Percentiles rank a stretch among this genome's conserved stretches.
Evolutionary conservation across 805 yeast genomes (phyloP).

Genomic region (Candida maesae): DNA sequence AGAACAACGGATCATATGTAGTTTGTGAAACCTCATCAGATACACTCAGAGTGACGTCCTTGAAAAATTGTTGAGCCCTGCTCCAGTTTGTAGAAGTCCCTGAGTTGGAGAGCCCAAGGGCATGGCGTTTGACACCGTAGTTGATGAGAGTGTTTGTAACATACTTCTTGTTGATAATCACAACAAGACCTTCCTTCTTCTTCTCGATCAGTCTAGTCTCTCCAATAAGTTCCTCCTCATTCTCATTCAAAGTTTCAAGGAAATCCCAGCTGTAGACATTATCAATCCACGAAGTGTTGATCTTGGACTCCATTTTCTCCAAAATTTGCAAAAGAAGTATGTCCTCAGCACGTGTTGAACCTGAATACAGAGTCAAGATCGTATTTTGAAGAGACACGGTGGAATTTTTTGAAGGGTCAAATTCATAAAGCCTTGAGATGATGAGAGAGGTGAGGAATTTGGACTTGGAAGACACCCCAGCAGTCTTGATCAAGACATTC

Average conservation of each 20-base stretch:
- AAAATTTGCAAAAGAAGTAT: slow-evolving; percentile 54
- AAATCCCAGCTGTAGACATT: slow-evolving; percentile 66
- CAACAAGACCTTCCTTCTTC: slow-evolving; percentile 43
- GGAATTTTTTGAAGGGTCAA: slow-evolving; percentile 44
- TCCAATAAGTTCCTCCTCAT: slow-evolving; percentile 45
- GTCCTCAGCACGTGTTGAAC: slow-evolving; percentile 60
- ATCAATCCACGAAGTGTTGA: slow-evolving; percentile 61
- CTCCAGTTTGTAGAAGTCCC: slow-evolving; percentile 24
- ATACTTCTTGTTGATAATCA: slow-evolving; percentile 47
- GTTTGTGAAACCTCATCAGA: slow-evolving; percentile 26
- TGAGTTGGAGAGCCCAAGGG: slow-evolving; percentile 26
- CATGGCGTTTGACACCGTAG: slow-evolving; percentile 29
- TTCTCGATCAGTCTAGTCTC: slow-evolving; percentile 44
- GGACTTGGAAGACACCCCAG: slow-evolving; percentile 17
- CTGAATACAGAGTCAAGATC: slow-evolving; percentile 54
- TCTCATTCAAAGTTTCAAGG: slow-evolving; percentile 33
- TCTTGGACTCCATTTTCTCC: slow-evolving; percentile 50
- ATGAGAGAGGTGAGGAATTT: slow-evolving; percentile 44
- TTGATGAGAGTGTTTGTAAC: slow-evolving; percentile 45
- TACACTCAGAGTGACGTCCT: slow-evolving; percentile 17
- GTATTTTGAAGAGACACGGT: slow-evolving; percentile 44
- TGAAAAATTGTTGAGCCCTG: slow-evolving; percentile 29
- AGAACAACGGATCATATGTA: slow-evolving; percentile 67
- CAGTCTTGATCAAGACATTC: slow-evolving; percentile 33
- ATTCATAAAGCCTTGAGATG: slow-evolving; percentile 45